These are phyloP conservation scores for Ogataea corticis DNA, from an alignment of 805 yeast species.

Conservation along the genomic window DNA sequence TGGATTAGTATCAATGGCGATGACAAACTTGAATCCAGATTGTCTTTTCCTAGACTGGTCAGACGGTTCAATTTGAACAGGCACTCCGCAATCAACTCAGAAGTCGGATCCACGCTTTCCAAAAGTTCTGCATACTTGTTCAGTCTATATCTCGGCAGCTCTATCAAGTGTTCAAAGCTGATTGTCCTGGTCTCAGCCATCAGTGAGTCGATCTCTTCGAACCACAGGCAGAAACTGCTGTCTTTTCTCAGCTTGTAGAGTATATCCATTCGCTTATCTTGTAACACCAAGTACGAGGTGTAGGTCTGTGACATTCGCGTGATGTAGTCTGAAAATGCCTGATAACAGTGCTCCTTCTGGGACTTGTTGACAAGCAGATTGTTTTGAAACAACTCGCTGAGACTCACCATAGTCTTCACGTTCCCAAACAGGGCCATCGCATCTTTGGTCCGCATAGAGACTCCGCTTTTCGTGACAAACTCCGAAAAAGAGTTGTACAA, in stretches of 20 bases:
- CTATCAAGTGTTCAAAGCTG: slow-evolving; percentile 8
- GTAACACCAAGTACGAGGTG: slow-evolving; percentile 25
- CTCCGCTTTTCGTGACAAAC: slow-evolving; percentile 30
- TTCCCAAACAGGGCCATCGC: slow-evolving; percentile 45
- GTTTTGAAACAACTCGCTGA: slow-evolving; percentile 35
- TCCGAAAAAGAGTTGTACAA: slow-evolving; percentile 36
- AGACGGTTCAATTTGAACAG: slow-evolving; percentile 1
- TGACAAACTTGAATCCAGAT: neutral
- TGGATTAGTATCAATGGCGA: slow-evolving; percentile 19
- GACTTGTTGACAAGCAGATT: slow-evolving; percentile 3
- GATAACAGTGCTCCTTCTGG: slow-evolving; percentile 12
- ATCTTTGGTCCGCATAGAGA: slow-evolving; percentile 37
- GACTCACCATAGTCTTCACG: slow-evolving; percentile 38
- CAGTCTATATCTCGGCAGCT: slow-evolving; percentile 9
- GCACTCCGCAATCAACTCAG: slow-evolving; percentile 3
- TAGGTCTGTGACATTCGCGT: slow-evolving; percentile 27
- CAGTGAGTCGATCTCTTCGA: slow-evolving; percentile 9
- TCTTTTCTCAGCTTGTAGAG: slow-evolving; percentile 7
- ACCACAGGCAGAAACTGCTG: slow-evolving; percentile 15
- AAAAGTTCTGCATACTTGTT: slow-evolving; percentile 3
- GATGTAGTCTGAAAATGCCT: slow-evolving; percentile 20
- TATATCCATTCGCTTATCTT: slow-evolving; percentile 8
- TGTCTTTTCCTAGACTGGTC: neutral
- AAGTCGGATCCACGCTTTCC: slow-evolving; percentile 5
- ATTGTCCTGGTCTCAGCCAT: neutral